Conservation (phyloP, 2,329 filamentous ascomycete genomes). For the Diaporthe destruens region DNA sequence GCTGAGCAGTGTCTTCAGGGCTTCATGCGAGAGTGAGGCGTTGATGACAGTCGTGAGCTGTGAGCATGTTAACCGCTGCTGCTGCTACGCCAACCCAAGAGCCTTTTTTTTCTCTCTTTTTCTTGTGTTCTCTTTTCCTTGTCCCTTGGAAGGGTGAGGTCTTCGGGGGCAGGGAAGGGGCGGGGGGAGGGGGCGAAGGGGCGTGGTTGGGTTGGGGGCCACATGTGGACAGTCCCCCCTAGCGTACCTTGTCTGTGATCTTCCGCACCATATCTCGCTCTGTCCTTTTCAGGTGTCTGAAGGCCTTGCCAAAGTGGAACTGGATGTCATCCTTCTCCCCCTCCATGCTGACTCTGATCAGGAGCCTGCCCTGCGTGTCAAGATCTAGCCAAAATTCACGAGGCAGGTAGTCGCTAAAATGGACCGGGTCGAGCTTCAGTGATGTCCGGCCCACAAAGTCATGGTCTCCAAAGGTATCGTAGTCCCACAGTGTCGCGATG, state of each 20-base stretch:
- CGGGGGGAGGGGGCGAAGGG: background rate
- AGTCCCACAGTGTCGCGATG: constrained; percentile 98
- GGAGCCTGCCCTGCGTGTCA: constrained; percentile 90
- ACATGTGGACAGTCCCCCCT: background rate
- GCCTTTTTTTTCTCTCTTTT: no score
- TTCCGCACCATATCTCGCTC: constrained; percentile 98
- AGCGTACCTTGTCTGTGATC: constrained; percentile 91
- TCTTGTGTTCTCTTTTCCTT: no score
- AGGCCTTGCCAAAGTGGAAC: constrained; percentile 98
- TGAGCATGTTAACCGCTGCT: constrained; percentile 3
- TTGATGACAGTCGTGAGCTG: constrained; percentile 94
- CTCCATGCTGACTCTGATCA: constrained; percentile 97
- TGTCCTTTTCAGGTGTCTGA: constrained; percentile 92
- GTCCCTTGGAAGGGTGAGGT: no score
- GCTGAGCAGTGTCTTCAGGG: constrained; percentile 80
- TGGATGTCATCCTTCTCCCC: constrained; percentile 98
- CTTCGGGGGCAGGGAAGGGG: no score
- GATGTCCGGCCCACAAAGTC: constrained; percentile 98
- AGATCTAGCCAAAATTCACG: constrained; percentile 98
- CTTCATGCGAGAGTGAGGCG: constrained; percentile 85
- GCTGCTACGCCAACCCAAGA: no score
- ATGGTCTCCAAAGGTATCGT: constrained; percentile 96
- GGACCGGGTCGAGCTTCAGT: constrained; percentile 95
- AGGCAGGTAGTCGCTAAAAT: constrained; percentile 96
- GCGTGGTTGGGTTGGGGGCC: background rate